Conservation (phyloP, 352 stramenopile species). For the Phytophthora melonis region DNA sequence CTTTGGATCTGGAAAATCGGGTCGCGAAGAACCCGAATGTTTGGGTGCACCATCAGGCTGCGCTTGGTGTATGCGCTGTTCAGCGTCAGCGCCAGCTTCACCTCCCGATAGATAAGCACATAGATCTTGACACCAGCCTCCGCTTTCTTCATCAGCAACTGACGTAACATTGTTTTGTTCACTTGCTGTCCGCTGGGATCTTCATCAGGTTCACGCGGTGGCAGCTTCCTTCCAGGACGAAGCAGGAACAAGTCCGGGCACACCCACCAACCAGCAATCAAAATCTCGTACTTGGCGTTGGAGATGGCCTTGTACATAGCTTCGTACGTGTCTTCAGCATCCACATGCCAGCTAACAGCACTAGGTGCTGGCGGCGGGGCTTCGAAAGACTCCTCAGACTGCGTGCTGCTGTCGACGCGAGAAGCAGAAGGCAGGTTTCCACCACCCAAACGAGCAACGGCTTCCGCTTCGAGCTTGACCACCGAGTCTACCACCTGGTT, state of each 20-base stretch:
- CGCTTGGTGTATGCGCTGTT: constrained; percentile 90
- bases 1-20: constrained; percentile 92
- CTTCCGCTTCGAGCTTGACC: constrained; percentile 43
- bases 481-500: constrained; percentile 48
- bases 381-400: constrained; percentile 68
- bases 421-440: constrained; percentile 35
- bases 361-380: constrained; percentile 51
- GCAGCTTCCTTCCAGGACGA: constrained; percentile 68
- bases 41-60: constrained; percentile 78
- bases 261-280: constrained; percentile 93
- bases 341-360: constrained; percentile 86
- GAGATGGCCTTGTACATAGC: constrained; percentile 90
- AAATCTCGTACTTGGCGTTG: constrained; percentile 88
- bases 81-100: constrained; percentile 89
- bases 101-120: constrained; percentile 92
- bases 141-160: constrained; percentile 83
- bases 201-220: constrained; percentile 34
- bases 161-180: constrained; percentile 80
- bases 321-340: constrained; percentile 87
- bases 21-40: constrained; percentile 92
- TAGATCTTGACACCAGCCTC: constrained; percentile 90
- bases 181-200: constrained; percentile 43
- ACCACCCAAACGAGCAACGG: constrained; percentile 30
- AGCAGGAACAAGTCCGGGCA: constrained; percentile 87
- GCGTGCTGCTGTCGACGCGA: constrained; percentile 65